Percentiles rank a stretch among this genome's conserved stretches.
Conservation (phyloP, 495 filamentous ascomycete genomes). For the Delitschia confertaspora region DNA sequence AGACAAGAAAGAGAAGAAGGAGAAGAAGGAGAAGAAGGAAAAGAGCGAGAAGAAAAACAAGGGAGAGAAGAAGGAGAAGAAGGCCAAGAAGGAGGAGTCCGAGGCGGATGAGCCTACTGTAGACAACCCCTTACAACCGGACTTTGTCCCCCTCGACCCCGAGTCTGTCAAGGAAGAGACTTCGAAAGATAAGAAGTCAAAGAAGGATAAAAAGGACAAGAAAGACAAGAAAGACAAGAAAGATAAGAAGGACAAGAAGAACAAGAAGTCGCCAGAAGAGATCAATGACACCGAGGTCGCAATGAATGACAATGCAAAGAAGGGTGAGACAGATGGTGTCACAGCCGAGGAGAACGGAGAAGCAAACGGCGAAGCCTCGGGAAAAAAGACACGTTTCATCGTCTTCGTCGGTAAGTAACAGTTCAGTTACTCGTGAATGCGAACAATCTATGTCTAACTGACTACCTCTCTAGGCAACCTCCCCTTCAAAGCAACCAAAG, state of each 20-base stretch:
- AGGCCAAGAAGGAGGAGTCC: constrained; percentile 1
- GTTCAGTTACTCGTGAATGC: not conserved
- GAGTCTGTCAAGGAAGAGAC: not conserved
- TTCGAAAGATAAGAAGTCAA: constrained; percentile 24
- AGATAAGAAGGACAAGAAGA: constrained; percentile 16
- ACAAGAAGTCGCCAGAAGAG: constrained; percentile 18
- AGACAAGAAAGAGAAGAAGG: not conserved
- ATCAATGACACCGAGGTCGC: constrained; percentile 10
- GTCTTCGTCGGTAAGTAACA: constrained; percentile 63
- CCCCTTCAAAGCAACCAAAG: constrained; percentile 68
- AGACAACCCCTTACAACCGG: too few species aligned
- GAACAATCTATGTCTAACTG: constrained; percentile 4
- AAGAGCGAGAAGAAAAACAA: constrained; percentile 11
- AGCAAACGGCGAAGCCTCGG: constrained; percentile 17
- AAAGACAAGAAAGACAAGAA: constrained; percentile 17
- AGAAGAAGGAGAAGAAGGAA: not conserved
- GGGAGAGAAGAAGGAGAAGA: constrained; percentile 1
- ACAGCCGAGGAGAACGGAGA: constrained; percentile 2
- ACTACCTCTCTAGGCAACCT: constrained; percentile 57
- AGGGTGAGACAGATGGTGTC: not conserved
- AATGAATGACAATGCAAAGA: not conserved
- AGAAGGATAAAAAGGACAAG: constrained; percentile 24
- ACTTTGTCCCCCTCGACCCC: too few species aligned
- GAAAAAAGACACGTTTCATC: constrained; percentile 61
- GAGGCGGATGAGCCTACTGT: too few species aligned